Evolutionary conservation across 768 basidiomycete species (phyloP), one percentile per base, ranked within the genome.

Genomic region (Glaciozyma martinii): DNA sequence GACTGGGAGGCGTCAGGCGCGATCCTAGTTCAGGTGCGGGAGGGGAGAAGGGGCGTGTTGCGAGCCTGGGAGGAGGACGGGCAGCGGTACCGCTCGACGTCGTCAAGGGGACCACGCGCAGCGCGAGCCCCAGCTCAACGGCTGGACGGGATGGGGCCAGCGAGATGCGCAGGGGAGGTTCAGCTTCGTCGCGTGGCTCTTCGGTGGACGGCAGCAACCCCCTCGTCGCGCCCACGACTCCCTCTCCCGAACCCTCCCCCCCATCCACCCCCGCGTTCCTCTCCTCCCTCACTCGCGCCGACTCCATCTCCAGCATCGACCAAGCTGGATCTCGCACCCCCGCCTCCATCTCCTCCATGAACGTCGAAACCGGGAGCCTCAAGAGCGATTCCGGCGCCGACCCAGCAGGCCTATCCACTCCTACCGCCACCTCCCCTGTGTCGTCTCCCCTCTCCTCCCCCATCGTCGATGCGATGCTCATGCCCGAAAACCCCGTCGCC

Each of bases 281-380:
- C 53, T 18, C 29, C 32, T 21, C 30, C 30, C 19, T 30, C 32
- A 30, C 53, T 7, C 32, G 53, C 12, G 18, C 29, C 53, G 32
- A 33, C 16, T 54, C 53, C 18, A 23, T 30, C 16, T 8, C 32
- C 32, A 32, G 53, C 21, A 33, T 50, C 10, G 66, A 42, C 27
- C 37, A 40, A 13, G 30, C 60, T 16, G 60, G 60, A 37, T 62
- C 67, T 23, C 67, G 60, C 19, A 61, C 61, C 33, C 58, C 61
- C 29, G 52, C 62, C 29, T 68, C 67, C 10, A 59, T 65, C 32
- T 65, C 63, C 18, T 62, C 61, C 9, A 65, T 65, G 63, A 32
- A 30, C 32, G 67, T 68, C 63, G 67, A 65, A 54, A 65, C 63
- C 3, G 67, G 67, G 10, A 63, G 62, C 47, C 19, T 62, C n/a